Conservation (phyloP, 768 basidiomycete genomes). For the Atractiella rhizophila region DNA sequence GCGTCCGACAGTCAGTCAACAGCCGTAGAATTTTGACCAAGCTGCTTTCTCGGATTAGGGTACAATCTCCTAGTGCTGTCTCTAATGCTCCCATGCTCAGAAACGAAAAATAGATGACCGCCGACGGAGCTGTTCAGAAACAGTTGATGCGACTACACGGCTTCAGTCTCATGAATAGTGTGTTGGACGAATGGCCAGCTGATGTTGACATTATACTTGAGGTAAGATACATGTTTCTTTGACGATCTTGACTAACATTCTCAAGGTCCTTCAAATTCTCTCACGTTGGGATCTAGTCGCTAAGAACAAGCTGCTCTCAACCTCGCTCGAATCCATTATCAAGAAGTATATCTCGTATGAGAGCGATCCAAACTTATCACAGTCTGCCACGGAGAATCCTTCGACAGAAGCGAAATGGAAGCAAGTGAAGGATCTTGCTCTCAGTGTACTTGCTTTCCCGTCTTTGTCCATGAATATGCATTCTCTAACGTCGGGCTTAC, state of each 20-base stretch:
- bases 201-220: slow-evolving; percentile 46
- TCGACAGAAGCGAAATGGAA: slow-evolving; percentile 35
- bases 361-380: slow-evolving; percentile 9
- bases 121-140: slow-evolving; percentile 47
- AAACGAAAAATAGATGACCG: slow-evolving; percentile 46
- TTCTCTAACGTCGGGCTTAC: not conserved
- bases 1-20: slow-evolving; percentile 53
- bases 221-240: slow-evolving; percentile 29
- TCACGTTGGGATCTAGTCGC: slow-evolving; percentile 49
- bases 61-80: slow-evolving; percentile 18
- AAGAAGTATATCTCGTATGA: slow-evolving; percentile 1
- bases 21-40: slow-evolving; percentile 59
- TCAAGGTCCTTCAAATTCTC: slow-evolving; percentile 24
- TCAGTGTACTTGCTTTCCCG: not conserved
- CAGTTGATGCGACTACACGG: slow-evolving; percentile 80
- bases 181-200: slow-evolving; percentile 46
- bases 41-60: slow-evolving; percentile 61
- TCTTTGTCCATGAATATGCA: not conserved
- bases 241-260: slow-evolving; percentile 21
- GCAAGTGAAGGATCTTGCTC: slow-evolving; percentile 26
- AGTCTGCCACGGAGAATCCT: slow-evolving; percentile 36
- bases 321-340: slow-evolving; percentile 30
- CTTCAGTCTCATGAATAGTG: slow-evolving; percentile 68
- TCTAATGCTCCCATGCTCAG: not conserved
- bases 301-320: slow-evolving; percentile 77